These are phyloP conservation scores for Botrytis fragariae DNA, from an alignment of 2,329 filamentous ascomycete species.

Conservation along the genomic window DNA sequence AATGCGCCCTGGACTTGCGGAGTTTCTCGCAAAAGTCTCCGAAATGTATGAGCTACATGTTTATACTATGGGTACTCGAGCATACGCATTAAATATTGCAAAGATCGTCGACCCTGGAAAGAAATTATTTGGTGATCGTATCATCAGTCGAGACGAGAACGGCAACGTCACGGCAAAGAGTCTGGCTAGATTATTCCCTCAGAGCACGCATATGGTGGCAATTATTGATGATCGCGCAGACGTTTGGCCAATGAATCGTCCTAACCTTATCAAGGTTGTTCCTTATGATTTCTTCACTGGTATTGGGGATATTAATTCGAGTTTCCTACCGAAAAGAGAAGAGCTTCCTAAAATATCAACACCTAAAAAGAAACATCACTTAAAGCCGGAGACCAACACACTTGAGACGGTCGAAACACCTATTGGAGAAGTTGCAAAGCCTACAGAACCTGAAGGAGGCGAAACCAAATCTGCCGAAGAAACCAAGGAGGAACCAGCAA, in stretches of 20 bases:
- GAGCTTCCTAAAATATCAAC: slow-evolving; percentile 43
- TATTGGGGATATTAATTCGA: slow-evolving; percentile 98
- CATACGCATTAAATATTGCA: slow-evolving; percentile 91
- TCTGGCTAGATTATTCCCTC: slow-evolving; percentile 85
- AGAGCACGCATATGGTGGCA: slow-evolving; percentile 98
- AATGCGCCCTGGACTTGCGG: slow-evolving; percentile 78
- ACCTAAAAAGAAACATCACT: slow-evolving; percentile 28
- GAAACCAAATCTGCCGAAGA: background rate
- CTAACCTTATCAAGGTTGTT: slow-evolving; percentile 90
- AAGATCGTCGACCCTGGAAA: slow-evolving; percentile 88
- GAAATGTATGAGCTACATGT: slow-evolving; percentile 92
- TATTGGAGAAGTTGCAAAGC: background rate
- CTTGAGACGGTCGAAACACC: slow-evolving; percentile 18
- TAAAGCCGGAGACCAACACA: slow-evolving; percentile 19
- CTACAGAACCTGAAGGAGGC: slow-evolving; percentile 14
- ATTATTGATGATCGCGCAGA: slow-evolving; percentile 97
- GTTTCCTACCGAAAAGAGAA: slow-evolving; percentile 80
- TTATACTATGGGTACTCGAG: slow-evolving; percentile 97
- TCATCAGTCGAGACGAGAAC: slow-evolving; percentile 96
- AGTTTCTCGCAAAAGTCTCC: slow-evolving; percentile 76
- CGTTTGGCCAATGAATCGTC: slow-evolving; percentile 87
- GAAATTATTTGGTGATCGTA: slow-evolving; percentile 87
- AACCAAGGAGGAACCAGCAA: slow-evolving; percentile 17
- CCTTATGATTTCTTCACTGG: slow-evolving; percentile 98
- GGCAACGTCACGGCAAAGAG: slow-evolving; percentile 90